Evolutionary conservation across 345 rosid species (phyloP), one percentile per base, ranked within the genome.

Genomic region (Hirschfeldia incana): DNA sequence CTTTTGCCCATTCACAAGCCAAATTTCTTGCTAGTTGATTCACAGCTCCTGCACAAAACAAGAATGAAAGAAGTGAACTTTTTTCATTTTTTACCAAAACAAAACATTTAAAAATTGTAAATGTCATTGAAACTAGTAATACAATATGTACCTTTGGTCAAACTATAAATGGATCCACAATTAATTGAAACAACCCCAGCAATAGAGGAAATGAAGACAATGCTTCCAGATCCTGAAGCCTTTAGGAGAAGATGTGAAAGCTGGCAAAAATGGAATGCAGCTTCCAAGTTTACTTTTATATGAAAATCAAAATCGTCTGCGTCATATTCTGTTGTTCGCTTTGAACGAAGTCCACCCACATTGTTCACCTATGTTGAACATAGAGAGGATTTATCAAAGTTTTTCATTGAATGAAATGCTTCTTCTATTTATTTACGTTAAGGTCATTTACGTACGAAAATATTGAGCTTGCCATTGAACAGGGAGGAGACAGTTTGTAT

Each of bases 1-100:
- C 90, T 15, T 70, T 85, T 2, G 91, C 93, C 92, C 97, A 89
- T 66, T 90, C 94, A 49, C 93, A 90, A 26, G 92, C 91, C 77
- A 88, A 72, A 57, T 84, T 82, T 76, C 46, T 89, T 1, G 89
- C 76, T 32, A 89, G 81, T 44, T 86, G 92, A 60, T 79, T 85
- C 62, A 87, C 29, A 8, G 93, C 93, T 61, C 88, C 76, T 77
- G 65, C 9, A 0, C 66, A 62, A 15, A 29, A 30, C 13, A 59
- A 27, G 33, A 59, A 46, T n/a, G 55, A n/a, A 1, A 49, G 55
- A 49, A 49, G 5, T 49, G 3, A 49, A 13, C 17, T 6, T 49
- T 44, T 11, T 44, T n/a, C n/a, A n/a, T 15, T 44, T 44, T 44
- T 44, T 44, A 44, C n/a, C n/a, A n/a, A n/a, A n/a, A n/a, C n/a